phyloP scores from a whole-genome alignment of 805 yeast genomes.

The Kregervanrija fluxuum region DNA sequence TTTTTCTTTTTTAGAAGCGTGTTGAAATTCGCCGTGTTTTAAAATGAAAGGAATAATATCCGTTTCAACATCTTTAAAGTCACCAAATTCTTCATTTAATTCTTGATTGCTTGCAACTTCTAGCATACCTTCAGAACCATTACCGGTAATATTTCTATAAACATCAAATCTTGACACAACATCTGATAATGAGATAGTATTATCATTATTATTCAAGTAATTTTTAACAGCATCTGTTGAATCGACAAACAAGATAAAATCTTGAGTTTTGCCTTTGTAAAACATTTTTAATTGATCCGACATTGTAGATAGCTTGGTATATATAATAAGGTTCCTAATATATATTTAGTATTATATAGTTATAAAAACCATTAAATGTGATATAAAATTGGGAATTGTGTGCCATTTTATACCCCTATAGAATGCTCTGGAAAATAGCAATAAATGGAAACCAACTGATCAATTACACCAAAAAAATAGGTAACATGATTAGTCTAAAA shows the following conservation, averaged over 20 bases:
- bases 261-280: slow-evolving; percentile 57
- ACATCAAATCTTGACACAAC: slow-evolving; percentile 60
- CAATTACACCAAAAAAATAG: no score
- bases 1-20: slow-evolving; percentile 35
- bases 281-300: slow-evolving; percentile 40
- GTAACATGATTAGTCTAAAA: no score
- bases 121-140: slow-evolving; percentile 64
- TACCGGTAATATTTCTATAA: slow-evolving; percentile 51
- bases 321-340: no score
- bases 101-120: slow-evolving; percentile 66
- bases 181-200: slow-evolving; percentile 50
- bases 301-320: background rate
- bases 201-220: slow-evolving; percentile 40
- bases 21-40: slow-evolving; percentile 49
- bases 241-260: slow-evolving; percentile 60
- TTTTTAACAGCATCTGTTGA: slow-evolving; percentile 40
- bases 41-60: slow-evolving; percentile 50
- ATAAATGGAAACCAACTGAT: no score
- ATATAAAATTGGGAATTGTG: no score
- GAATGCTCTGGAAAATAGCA: no score
- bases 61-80: slow-evolving; percentile 41
- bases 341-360: no score
- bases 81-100: slow-evolving; percentile 63
- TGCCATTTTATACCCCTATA: no score
- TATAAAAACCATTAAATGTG: no score